Base-by-base conservation (phyloP, 495 filamentous ascomycete species). In the Xylaria acuta region DNA sequence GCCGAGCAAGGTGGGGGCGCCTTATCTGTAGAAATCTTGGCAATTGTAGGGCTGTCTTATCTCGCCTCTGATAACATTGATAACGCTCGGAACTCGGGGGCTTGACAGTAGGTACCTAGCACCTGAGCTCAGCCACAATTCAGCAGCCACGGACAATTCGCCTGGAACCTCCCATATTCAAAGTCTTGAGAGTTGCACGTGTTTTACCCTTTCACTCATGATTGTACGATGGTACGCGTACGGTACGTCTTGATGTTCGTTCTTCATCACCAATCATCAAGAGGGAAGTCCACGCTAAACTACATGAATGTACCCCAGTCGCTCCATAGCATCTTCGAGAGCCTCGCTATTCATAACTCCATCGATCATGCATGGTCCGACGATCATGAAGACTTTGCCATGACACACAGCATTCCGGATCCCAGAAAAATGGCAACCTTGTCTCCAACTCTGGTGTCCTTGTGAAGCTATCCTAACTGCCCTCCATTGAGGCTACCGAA, bases 31-130 rank as follows among this genome's bases (percentile, higher is more conserved):
- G 53, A 54, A 68, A 40, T 70, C 41, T 62, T 70, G 56, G 67
- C 41, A 58, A 51, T 67, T 34, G 43, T 70, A 69, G 67, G 67
- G 67, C 67, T 60, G 60, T 7, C 56, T 51, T 62, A 62, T 70
- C 67, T 70, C 67, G 67, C 41, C 56, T 69, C 53, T 59, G 66
- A 69, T 69, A 69, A 47, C 8, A 43, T 5, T 22, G 63, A 51
- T 65, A 49, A 65, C 43, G 16, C 36, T 6, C 8, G 8, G 36
- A n/a, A n/a, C n/a, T n/a, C n/a, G n/a, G n/a, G n/a, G n/a, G n/a
- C n/a, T n/a, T n/a, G n/a, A n/a, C n/a, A n/a, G n/a, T n/a, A n/a
- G n/a, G n/a, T n/a, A n/a, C n/a, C n/a, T n/a, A n/a, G 36, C 8
- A 47, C 5, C 43, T 18, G 5, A 47, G 43, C 43, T 47, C 18